Evolutionary conservation across 805 yeast species (phyloP).

Genomic region (Lipomyces orientalis): DNA sequence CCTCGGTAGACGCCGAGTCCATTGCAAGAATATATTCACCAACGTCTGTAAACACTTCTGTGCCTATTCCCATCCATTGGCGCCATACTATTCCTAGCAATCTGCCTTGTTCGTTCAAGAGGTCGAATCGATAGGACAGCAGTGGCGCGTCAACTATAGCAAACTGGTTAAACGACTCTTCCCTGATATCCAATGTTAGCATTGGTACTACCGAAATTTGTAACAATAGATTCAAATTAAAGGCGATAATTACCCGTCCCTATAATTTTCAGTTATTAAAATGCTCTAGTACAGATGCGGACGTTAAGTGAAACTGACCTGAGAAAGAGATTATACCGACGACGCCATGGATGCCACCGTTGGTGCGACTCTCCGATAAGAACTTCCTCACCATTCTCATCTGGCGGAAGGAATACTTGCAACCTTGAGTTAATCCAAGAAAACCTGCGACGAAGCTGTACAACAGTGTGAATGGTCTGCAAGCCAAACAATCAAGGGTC

Average conservation of each 20-base stretch:
- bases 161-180: slow-evolving; percentile 64
- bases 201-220: not conserved
- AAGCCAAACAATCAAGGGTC: not conserved
- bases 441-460: slow-evolving; percentile 73
- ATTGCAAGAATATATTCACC: slow-evolving; percentile 88
- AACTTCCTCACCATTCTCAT: slow-evolving; percentile 52
- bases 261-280: not conserved
- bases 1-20: slow-evolving; percentile 64
- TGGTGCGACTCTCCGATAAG: slow-evolving; percentile 85
- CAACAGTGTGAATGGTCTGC: not conserved
- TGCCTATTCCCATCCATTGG: slow-evolving; percentile 92
- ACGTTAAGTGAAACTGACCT: slow-evolving; percentile 35
- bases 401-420: slow-evolving; percentile 64
- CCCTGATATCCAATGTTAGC: not conserved
- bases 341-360: slow-evolving; percentile 94
- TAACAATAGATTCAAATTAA: not conserved
- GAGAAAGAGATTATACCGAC: slow-evolving; percentile 79
- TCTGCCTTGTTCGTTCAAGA: slow-evolving; percentile 60
- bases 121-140: slow-evolving; percentile 84
- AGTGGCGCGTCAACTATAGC: slow-evolving; percentile 89
- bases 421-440: slow-evolving; percentile 89
- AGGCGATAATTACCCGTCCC: not conserved
- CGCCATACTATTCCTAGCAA: slow-evolving; percentile 82
- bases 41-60: slow-evolving; percentile 92
- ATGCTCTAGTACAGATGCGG: not conserved